Conservation (phyloP, 345 rosid genomes). For the Salix viminalis region DNA sequence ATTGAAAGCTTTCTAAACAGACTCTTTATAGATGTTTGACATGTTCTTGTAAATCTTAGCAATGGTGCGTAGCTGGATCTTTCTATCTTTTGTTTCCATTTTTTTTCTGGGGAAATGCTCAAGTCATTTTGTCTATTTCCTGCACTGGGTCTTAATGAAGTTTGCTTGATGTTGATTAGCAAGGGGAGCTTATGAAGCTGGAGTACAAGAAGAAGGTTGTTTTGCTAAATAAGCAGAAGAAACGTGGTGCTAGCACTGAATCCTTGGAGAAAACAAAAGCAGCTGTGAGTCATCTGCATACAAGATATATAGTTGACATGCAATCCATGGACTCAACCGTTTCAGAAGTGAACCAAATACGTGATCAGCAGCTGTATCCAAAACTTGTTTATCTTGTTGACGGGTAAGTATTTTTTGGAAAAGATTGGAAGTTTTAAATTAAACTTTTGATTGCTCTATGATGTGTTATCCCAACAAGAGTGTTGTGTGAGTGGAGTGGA, state of each 20-base stretch:
- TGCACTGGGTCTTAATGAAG: neutral
- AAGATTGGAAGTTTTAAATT: neutral
- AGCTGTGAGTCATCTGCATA: constrained; percentile 85
- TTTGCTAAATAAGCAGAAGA: constrained; percentile 70
- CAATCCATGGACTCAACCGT: constrained; percentile 96
- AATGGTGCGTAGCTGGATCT: neutral
- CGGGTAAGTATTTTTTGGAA: constrained; percentile 45
- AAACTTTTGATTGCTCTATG: neutral
- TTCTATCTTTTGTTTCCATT: neutral
- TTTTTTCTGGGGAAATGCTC: neutral
- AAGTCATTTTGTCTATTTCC: neutral
- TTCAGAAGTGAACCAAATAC: constrained; percentile 77
- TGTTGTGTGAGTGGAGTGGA: neutral
- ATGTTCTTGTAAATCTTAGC: neutral
- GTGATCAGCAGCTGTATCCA: constrained; percentile 84
- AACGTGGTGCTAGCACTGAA: constrained; percentile 65
- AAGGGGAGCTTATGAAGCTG: constrained; percentile 92
- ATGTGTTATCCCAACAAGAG: neutral
- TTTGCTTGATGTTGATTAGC: constrained; percentile 42
- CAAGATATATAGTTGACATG: constrained; percentile 94
- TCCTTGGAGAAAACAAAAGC: constrained; percentile 93
- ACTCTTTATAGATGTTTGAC: neutral
- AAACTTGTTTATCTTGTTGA: constrained; percentile 68
- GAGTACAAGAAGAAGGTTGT: constrained; percentile 83
- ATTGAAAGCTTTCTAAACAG: neutral